Base-by-base conservation (phyloP, 805 yeast genomes). In the Kuraishia cidri region DNA sequence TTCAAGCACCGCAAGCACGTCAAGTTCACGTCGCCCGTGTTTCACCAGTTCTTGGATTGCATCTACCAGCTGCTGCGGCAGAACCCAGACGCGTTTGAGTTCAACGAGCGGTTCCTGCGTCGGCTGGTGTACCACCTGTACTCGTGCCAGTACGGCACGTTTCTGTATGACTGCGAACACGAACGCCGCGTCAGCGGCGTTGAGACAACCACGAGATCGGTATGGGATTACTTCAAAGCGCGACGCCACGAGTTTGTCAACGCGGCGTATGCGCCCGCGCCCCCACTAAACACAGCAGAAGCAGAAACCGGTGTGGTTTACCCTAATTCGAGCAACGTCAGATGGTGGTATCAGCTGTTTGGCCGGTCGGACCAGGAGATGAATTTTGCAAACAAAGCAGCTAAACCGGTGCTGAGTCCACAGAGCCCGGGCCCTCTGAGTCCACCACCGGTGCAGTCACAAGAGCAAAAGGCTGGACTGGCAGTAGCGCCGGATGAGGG, bases 101-200 rank as follows among this genome's bases (percentile, higher is more conserved):
- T 79, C 56, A 87, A 88, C 48, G 95, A 88, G 52, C 59, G 96
- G 33, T 86, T 92, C 45, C 53, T 92, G 41, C 71, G 95, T 42
- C 60, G 97, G 32, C 60, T 92, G 35, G 66, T 86, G 14, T 92
- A 92, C 50, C 97, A 92, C 52, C 60, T 82, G 31, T 85, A 87
- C 48, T 84, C 97, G 1, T 87, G 97, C 46, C 97, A 92, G 53
- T 92, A 87, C 55, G 97, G 97, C 3, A 77, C 95, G 1, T 92
- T 92, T 46, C 52, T 92, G 33, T 76, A 72, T 43, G 80, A 92
- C 47, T 68, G 71, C 29, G 96, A 92, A 48, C 52, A 56, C 31
- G 94, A 85, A 37, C 58, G 76, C 34, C 45, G 58, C 6, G 58
- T 56, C n/a, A 55, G 62, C 18, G 51, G 64, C 8, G 54, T 74